phyloP scores from a whole-genome alignment of 208 protist species.

The Trypanosoma melophagium region DNA sequence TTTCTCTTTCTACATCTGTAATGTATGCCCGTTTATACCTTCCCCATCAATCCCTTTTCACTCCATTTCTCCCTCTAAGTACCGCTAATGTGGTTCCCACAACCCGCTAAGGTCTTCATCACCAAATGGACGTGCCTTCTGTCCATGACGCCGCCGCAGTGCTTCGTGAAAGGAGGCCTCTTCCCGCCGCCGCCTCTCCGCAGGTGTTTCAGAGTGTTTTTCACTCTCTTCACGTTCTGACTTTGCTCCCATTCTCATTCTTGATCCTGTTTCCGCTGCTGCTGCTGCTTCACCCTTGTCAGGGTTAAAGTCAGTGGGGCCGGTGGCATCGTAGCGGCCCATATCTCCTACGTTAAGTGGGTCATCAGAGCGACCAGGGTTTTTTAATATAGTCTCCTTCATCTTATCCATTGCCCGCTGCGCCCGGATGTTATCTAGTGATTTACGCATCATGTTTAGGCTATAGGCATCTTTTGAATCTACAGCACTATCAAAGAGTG shows the following conservation, averaged over 20 bases:
- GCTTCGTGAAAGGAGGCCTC: constrained; percentile 75
- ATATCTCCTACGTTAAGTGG: constrained; percentile 41
- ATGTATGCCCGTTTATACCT: too few species aligned
- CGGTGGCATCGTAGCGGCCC: constrained; percentile 48
- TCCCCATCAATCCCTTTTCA: too few species aligned
- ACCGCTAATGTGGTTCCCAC: constrained; percentile 49
- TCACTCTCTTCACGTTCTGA: background rate
- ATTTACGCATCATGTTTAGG: constrained; percentile 85
- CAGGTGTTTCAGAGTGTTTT: constrained; percentile 2
- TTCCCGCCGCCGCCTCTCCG: constrained; percentile 45
- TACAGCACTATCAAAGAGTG: constrained; percentile 64
- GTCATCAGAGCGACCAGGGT: constrained; percentile 34
- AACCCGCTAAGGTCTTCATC: constrained; percentile 70
- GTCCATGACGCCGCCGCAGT: constrained; percentile 69
- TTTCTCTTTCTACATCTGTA: too few species aligned
- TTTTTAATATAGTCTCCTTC: constrained; percentile 81
- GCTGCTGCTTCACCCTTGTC: constrained; percentile 28
- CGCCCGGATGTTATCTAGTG: constrained; percentile 81
- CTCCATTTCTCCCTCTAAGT: too few species aligned
- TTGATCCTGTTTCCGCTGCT: too few species aligned
- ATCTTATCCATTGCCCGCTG: constrained; percentile 81
- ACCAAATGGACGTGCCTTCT: constrained; percentile 71
- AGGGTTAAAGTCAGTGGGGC: constrained; percentile 49
- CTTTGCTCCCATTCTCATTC: too few species aligned
- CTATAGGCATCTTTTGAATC: constrained; percentile 77